Evolutionary conservation across 2,329 filamentous ascomycete species (phyloP).

Genomic region (Exserohilum turcica): DNA sequence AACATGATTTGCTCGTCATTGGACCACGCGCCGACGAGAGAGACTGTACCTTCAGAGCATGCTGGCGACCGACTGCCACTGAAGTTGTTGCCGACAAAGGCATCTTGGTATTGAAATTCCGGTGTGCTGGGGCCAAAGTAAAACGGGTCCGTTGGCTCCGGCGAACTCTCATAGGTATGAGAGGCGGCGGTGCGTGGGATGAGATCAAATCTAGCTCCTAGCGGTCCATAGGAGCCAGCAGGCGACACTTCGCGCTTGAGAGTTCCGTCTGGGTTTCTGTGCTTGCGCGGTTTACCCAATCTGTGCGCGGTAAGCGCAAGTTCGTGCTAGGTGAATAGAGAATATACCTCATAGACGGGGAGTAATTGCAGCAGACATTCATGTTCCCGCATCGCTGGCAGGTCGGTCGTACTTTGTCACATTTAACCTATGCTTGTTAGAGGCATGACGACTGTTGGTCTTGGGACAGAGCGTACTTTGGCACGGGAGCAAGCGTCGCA

Average conservation of each 20-base stretch:
- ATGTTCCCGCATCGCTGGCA: conserved; percentile 47
- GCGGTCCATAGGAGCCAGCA: conserved; percentile 36
- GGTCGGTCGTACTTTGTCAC: conserved; percentile 45
- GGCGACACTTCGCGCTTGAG: conserved; percentile 45
- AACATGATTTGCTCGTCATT: conserved; percentile 43
- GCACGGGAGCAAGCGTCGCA: conserved; percentile 48
- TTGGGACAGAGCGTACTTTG: conserved; percentile 25
- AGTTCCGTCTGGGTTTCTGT: conserved; percentile 43
- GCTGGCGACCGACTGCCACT: conserved; percentile 43
- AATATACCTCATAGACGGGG: conserved; percentile 47
- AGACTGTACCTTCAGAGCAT: conserved; percentile 36
- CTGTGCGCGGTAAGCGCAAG: conserved; percentile 29
- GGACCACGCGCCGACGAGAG: conserved; percentile 37
- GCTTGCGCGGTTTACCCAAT: conserved; percentile 46
- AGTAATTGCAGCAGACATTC: conserved; percentile 49
- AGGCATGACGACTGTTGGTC: background rate
- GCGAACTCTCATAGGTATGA: conserved; percentile 42
- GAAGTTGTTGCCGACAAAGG: conserved; percentile 36
- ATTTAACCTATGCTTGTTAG: conserved; percentile 39
- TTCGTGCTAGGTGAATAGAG: background rate
- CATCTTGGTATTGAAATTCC: conserved; percentile 43
- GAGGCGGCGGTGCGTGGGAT: conserved; percentile 38
- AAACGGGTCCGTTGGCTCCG: conserved; percentile 44
- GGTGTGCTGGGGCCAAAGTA: conserved; percentile 44
- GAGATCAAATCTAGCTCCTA: conserved; percentile 39